Evolutionary conservation across 164 flowering plant species (phyloP).

Genomic region (Chimonanthus praecox): DNA sequence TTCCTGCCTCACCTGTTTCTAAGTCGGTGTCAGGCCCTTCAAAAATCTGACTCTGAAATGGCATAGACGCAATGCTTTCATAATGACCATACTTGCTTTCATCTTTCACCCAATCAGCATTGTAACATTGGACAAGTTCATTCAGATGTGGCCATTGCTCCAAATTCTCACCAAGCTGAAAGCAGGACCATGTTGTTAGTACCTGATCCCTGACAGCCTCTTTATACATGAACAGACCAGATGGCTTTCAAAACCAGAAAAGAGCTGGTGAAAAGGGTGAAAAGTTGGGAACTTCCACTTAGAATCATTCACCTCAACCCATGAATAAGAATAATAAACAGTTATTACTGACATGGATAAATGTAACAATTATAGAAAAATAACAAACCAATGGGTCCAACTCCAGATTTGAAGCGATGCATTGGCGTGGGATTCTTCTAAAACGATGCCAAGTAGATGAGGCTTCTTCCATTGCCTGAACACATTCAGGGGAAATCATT

Average conservation of each 20-base stretch:
- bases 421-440: conserved; percentile 56
- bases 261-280: background rate
- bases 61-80: conserved; percentile 48
- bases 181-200: background rate
- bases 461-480: conserved; percentile 47
- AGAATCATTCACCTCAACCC: background rate
- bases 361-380: background rate
- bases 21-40: conserved; percentile 98
- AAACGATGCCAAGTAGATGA: conserved; percentile 53
- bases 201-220: too few species aligned
- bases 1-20: conserved; percentile 64
- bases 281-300: background rate
- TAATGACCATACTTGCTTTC: conserved; percentile 90
- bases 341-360: background rate
- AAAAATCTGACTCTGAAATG: conserved; percentile 77
- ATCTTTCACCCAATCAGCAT: conserved; percentile 91
- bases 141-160: conserved; percentile 97
- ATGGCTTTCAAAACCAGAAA: background rate
- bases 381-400: conserved; percentile 66
- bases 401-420: conserved; percentile 42
- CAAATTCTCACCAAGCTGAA: conserved; percentile 79
- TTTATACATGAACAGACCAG: background rate
- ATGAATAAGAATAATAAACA: background rate
- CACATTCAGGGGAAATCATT: background rate
- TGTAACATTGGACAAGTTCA: conserved; percentile 88